Percentiles rank a stretch among this genome's conserved stretches.
These are phyloP conservation scores for Gyromitra esculenta DNA, from an alignment of 2,329 filamentous ascomycete species.

Conservation along the genomic window DNA sequence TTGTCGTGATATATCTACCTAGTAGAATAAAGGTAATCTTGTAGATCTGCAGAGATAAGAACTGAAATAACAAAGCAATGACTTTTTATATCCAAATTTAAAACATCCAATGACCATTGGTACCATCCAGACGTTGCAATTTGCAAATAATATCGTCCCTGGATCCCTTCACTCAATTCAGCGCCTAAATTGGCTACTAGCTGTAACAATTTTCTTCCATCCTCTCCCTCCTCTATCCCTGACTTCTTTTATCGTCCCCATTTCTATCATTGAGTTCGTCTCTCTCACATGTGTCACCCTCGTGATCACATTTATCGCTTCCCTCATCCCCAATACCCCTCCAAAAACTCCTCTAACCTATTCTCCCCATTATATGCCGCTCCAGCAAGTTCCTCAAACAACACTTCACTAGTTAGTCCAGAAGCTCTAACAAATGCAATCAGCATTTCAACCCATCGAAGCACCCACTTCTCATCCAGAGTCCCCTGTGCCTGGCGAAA, in stretches of 20 bases:
- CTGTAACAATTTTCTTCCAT: not conserved
- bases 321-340: not conserved
- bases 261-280: not conserved
- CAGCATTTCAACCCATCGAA: slow-evolving; percentile 31
- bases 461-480: slow-evolving; percentile 28
- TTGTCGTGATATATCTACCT: not conserved
- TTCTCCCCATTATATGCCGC: slow-evolving; percentile 12
- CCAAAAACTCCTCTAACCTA: slow-evolving; percentile 30
- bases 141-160: not conserved
- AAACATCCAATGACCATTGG: not conserved
- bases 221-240: not conserved
- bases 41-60: not conserved
- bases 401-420: not conserved
- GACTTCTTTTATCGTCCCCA: no score
- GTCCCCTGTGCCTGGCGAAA: slow-evolving; percentile 44
- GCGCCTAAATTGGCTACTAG: not conserved
- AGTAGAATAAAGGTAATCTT: not conserved
- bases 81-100: not conserved
- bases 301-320: not conserved
- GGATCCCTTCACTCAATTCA: not conserved
- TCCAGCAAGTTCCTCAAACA: slow-evolving; percentile 26
- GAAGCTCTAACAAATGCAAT: slow-evolving; percentile 30
- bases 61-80: not conserved
- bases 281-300: not conserved
- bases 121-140: not conserved